These are phyloP conservation scores for Penicillium egyptiacum DNA, from an alignment of 495 filamentous ascomycete species.

Conservation along the genomic window DNA sequence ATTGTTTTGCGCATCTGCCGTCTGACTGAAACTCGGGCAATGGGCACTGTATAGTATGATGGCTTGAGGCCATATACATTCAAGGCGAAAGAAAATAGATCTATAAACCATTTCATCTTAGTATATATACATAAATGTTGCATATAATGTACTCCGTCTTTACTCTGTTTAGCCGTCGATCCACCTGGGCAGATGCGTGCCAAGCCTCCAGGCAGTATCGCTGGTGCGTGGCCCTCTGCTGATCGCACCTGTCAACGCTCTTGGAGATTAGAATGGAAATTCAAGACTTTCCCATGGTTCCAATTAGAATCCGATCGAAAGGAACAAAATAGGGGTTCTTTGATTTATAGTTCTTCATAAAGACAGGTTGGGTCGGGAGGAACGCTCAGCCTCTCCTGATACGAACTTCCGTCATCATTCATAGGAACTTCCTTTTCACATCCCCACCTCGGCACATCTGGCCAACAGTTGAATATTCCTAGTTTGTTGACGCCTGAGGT, in stretches of 20 bases:
- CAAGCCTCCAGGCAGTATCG: conserved; percentile 29
- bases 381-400: conserved; percentile 10
- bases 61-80: conserved; percentile 20
- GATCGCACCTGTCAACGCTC: conserved; percentile 15
- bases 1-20: conserved; percentile 19
- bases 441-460: conserved; percentile 10
- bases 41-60: conserved; percentile 29
- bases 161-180: conserved; percentile 1
- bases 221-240: conserved; percentile 19
- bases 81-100: conserved; percentile 13
- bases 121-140: not conserved
- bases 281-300: not conserved
- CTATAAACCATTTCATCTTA: not conserved
- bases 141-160: too few species aligned
- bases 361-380: not conserved
- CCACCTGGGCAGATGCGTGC: conserved; percentile 9
- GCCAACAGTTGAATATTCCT: conserved; percentile 6
- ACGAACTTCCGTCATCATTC: conserved; percentile 21
- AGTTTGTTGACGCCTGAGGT: conserved; percentile 5
- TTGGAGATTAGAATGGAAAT: not conserved
- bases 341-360: not conserved
- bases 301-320: conserved; percentile 8
- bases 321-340: conserved; percentile 3
- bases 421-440: conserved; percentile 18
- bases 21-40: conserved; percentile 19